phyloP scores from a whole-genome alignment of 1,284 basidiomycete species.

The Peniophora sp. region DNA sequence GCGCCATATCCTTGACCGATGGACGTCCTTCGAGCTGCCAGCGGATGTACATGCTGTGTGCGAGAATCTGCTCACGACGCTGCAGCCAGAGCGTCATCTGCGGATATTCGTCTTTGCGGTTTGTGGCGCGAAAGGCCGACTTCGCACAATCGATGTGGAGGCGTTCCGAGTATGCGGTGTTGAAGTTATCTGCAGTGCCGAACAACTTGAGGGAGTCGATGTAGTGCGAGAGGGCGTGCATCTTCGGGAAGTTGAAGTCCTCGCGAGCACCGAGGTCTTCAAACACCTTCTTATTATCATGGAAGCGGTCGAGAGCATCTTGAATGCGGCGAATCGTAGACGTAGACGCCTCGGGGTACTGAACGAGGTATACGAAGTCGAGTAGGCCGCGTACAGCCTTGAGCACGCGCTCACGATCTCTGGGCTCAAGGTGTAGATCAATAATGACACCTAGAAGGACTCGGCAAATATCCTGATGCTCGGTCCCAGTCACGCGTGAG shows the following conservation, averaged over 20 bases:
- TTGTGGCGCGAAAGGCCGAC: slow-evolving; percentile 21
- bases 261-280: slow-evolving; percentile 12
- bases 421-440: slow-evolving; percentile 2
- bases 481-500: not conserved
- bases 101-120: slow-evolving; percentile 19
- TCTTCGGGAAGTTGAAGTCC: slow-evolving; percentile 2
- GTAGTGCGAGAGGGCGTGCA: slow-evolving; percentile 24
- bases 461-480: slow-evolving; percentile 1
- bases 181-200: slow-evolving; percentile 22
- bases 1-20: slow-evolving; percentile 7
- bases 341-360: slow-evolving; percentile 14
- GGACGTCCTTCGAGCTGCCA: slow-evolving; percentile 1
- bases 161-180: slow-evolving; percentile 23
- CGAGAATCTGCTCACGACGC: slow-evolving; percentile 17
- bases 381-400: slow-evolving; percentile 16
- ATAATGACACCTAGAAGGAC: not conserved
- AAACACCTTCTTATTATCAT: slow-evolving; percentile 16
- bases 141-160: slow-evolving; percentile 26
- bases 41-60: not conserved
- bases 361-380: slow-evolving; percentile 23
- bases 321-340: slow-evolving; percentile 12
- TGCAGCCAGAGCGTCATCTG: slow-evolving; percentile 28
- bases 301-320: slow-evolving; percentile 14
- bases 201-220: slow-evolving; percentile 14
- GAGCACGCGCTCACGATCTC: not conserved